Evolutionary conservation across 2,329 filamentous ascomycete species (phyloP), one percentile per base, ranked within the genome.

Genomic region (Calonectria hawksworthii): DNA sequence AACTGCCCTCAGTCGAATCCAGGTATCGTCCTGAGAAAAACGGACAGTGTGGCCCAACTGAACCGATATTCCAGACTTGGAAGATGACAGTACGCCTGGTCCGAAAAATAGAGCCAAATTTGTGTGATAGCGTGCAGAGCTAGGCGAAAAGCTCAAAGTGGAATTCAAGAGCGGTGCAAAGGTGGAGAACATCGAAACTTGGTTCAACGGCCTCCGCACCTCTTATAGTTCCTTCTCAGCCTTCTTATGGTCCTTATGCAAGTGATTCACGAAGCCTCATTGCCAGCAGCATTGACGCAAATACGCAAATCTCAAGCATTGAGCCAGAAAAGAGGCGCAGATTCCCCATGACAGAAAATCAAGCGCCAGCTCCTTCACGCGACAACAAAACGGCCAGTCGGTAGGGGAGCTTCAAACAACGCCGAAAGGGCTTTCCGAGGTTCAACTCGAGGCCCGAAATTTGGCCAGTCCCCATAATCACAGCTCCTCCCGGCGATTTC

Each of bases 221-320:
- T 74, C 34, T 51, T 70, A 63, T 68, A 68, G 69, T 18, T 63
- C 68, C 38, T 61, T 47, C 26, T 61, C 26, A 10, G 54, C 18
- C 10, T 26, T 51, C 41, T 67, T 65, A 56, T 54, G 36, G 23
- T 44, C 23, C 26, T 44, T 52, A 38, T 30, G 36, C 2, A 54
- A 50, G 59, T 74, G 73, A 74, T 68, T 74, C 73, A 74, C 68
- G 23, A 41, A 28, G 30, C 36, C 21, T 68, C 47, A 13, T 36
- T 64, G 21, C 44, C 9, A 18, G 32, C 30, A 47, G n/a, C 18
- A 50, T 32, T 38, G 30, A 21, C 63, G 47, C 36, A 65, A 30
- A 30, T 34, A 50, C 23, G 51, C 59, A n/a, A 56, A 36, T 14
- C 28, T 50, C 56, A 61, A 50, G 10, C 51, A 61, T 47, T 38